Percentiles rank a stretch among this genome's conserved stretches.
Conservation (phyloP, 768 basidiomycete genomes). For the Agaricus sinodeliciosus region DNA sequence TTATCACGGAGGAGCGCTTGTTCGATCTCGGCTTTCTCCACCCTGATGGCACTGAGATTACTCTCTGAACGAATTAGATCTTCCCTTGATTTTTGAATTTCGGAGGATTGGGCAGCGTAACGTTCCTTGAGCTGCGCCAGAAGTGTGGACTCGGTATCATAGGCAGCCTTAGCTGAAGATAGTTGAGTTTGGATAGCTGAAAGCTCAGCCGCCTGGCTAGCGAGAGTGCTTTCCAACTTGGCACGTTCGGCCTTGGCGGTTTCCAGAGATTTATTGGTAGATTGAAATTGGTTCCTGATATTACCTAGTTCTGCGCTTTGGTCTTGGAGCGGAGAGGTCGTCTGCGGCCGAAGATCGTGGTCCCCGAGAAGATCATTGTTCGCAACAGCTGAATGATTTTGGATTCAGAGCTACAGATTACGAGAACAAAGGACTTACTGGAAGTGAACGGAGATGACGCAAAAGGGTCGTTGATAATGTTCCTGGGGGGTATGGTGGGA, state of each 20-base stretch:
- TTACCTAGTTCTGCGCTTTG: slow-evolving; percentile 86
- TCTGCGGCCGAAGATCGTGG: slow-evolving; percentile 49
- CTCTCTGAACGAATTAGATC: slow-evolving; percentile 89
- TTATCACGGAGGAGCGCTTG: slow-evolving; percentile 84
- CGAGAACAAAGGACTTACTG: slow-evolving; percentile 20
- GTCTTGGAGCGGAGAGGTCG: slow-evolving; percentile 52
- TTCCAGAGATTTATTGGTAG: slow-evolving; percentile 68
- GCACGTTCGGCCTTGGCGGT: slow-evolving; percentile 59
- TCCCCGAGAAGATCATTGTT: slow-evolving; percentile 62
- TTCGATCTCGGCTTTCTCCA: slow-evolving; percentile 91
- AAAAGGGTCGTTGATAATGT: slow-evolving; percentile 43
- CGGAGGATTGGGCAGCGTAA: slow-evolving; percentile 54
- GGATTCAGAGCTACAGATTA: background rate
- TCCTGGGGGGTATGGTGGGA: slow-evolving; percentile 19
- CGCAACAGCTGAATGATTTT: slow-evolving; percentile 1
- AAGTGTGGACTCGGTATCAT: slow-evolving; percentile 76
- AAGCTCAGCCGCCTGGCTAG: slow-evolving; percentile 67
- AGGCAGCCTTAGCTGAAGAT: slow-evolving; percentile 74
- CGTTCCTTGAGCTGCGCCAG: slow-evolving; percentile 66
- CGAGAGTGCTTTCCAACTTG: slow-evolving; percentile 56
- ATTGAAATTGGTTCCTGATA: slow-evolving; percentile 74
- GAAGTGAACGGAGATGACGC: slow-evolving; percentile 13
- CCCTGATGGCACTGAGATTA: slow-evolving; percentile 79
- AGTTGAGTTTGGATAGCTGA: slow-evolving; percentile 79
- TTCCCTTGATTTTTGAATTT: slow-evolving; percentile 64